These are phyloP conservation scores for Acacia crassicarpa DNA, from an alignment of 306 rosid species.

Conservation along the genomic window DNA sequence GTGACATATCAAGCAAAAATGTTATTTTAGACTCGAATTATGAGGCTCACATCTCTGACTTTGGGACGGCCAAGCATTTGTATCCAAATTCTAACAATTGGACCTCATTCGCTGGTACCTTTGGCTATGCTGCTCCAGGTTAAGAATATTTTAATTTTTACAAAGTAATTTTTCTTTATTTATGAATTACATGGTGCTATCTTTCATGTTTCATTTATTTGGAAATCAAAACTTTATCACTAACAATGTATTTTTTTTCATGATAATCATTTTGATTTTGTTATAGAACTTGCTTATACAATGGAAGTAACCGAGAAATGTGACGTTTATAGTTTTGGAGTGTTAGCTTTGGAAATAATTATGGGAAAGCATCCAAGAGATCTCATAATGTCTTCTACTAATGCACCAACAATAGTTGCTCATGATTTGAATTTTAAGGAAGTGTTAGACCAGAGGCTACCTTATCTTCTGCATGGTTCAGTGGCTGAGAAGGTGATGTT, in stretches of 20 bases:
- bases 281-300: constrained; percentile 17
- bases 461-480: too few species aligned
- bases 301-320: constrained; percentile 17
- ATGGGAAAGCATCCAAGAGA: constrained; percentile 39
- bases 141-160: too few species aligned
- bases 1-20: too few species aligned
- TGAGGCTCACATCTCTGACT: constrained; percentile 2
- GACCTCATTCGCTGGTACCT: too few species aligned
- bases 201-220: too few species aligned
- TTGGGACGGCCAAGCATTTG: background rate
- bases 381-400: constrained; percentile 10
- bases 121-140: too few species aligned
- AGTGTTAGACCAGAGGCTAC: constrained; percentile 11
- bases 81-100: too few species aligned
- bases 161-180: too few species aligned
- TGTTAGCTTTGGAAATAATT: constrained; percentile 30
- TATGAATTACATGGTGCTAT: too few species aligned
- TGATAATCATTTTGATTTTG: background rate
- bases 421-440: background rate
- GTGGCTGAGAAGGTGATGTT: background rate
- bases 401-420: background rate
- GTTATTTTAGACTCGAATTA: too few species aligned
- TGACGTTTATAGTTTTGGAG: background rate
- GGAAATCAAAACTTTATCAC: too few species aligned
- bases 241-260: too few species aligned